Evolutionary conservation across 208 protist genomes (phyloP).

Genomic region (Tritrichomonas musculus): DNA sequence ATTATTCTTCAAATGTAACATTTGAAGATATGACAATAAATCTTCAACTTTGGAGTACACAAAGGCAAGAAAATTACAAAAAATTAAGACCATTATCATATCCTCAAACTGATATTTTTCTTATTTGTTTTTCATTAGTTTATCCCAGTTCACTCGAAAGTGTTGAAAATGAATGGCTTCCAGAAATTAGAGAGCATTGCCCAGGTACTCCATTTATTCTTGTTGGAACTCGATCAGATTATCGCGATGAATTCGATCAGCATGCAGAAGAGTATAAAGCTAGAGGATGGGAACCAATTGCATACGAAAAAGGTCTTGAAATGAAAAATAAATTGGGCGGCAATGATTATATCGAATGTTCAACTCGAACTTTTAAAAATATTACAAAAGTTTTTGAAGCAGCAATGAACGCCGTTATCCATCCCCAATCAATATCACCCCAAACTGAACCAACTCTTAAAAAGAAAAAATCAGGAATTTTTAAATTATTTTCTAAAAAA

Average conservation of each 20-base stretch:
- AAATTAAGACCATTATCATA: slow-evolving; percentile 37
- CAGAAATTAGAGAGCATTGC: slow-evolving; percentile 45
- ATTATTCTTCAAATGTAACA: slow-evolving; percentile 58
- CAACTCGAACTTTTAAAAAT: neutral
- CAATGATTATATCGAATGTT: neutral
- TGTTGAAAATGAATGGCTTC: slow-evolving; percentile 56
- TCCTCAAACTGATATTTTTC: slow-evolving; percentile 62
- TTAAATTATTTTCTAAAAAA: too few species aligned
- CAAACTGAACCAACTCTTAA: too few species aligned
- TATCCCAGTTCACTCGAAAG: slow-evolving; percentile 59
- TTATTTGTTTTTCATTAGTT: slow-evolving; percentile 62
- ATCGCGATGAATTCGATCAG: neutral
- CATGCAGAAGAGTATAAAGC: neutral
- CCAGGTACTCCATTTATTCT: neutral
- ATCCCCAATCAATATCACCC: too few species aligned
- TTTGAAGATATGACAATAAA: slow-evolving; percentile 54
- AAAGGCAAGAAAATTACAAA: slow-evolving; percentile 51
- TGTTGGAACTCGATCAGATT: neutral
- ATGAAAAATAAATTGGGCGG: neutral
- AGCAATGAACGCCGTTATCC: neutral
- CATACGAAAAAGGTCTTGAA: neutral
- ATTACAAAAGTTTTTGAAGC: neutral
- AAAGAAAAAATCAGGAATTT: too few species aligned
- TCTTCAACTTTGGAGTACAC: slow-evolving; percentile 59
- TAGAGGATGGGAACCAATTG: neutral